phyloP scores from a whole-genome alignment of 768 basidiomycete species.

The Lactarius akahatsu region DNA sequence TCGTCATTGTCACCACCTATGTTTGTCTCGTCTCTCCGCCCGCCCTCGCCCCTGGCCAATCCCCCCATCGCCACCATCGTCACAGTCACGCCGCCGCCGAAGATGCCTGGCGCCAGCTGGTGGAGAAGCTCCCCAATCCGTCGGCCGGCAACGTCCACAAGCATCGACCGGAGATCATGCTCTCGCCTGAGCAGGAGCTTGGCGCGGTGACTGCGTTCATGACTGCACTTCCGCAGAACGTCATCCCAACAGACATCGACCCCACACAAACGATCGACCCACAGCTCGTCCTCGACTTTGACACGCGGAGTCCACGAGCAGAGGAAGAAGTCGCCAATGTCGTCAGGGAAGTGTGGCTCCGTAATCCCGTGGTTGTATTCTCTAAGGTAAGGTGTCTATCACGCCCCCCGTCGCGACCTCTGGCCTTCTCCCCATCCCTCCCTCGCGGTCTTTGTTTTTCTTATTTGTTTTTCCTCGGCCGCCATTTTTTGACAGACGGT shows the following conservation, averaged over 20 bases:
- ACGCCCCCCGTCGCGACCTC: slow-evolving; percentile 6
- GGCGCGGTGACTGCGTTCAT: slow-evolving; percentile 75
- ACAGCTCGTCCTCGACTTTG: slow-evolving; percentile 79
- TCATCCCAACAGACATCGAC: slow-evolving; percentile 65
- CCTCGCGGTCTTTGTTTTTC: background rate
- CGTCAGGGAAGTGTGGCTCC: slow-evolving; percentile 65
- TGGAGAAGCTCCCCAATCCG: slow-evolving; percentile 8
- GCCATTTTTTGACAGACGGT: slow-evolving; percentile 47
- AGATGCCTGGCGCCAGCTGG: slow-evolving; percentile 24
- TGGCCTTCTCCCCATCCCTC: slow-evolving; percentile 15
- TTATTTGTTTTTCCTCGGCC: background rate
- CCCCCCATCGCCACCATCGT: background rate
- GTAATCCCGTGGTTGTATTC: slow-evolving; percentile 74
- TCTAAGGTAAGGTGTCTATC: slow-evolving; percentile 51
- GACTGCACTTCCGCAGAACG: slow-evolving; percentile 70
- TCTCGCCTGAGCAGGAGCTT: slow-evolving; percentile 61
- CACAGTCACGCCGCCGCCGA: background rate
- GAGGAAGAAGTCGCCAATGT: slow-evolving; percentile 57
- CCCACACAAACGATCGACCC: slow-evolving; percentile 70
- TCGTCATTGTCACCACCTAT: slow-evolving; percentile 21
- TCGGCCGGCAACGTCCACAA: slow-evolving; percentile 29
- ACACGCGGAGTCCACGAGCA: slow-evolving; percentile 64
- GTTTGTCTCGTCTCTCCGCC: slow-evolving; percentile 28
- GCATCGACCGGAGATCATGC: slow-evolving; percentile 42
- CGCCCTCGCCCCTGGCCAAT: background rate